Conservation (phyloP, 345 rosid genomes). For the Syzygium aqueum region DNA sequence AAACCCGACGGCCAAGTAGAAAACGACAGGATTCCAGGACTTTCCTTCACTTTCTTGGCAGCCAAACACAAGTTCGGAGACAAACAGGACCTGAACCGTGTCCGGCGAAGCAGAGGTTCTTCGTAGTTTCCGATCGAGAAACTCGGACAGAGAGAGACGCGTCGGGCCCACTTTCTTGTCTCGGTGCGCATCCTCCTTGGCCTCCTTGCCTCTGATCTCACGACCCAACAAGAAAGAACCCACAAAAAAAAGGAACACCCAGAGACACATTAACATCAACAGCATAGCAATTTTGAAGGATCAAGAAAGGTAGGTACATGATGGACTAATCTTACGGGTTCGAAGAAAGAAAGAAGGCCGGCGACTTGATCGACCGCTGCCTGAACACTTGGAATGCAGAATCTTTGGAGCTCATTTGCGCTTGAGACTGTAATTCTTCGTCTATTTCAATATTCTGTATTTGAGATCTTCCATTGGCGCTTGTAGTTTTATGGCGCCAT, state of each 20-base stretch:
- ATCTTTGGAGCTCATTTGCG: not conserved
- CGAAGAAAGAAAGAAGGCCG: conserved; percentile 20
- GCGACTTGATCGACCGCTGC: conserved; percentile 44
- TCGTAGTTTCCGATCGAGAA: conserved; percentile 48
- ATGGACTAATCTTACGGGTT: conserved; percentile 28
- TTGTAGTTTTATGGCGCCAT: not conserved
- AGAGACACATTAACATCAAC: not conserved
- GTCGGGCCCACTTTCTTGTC: not conserved
- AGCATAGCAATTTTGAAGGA: not conserved
- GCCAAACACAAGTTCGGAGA: not conserved
- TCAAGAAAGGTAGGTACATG: not conserved
- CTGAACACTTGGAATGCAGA: conserved; percentile 22
- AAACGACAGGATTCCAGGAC: not conserved
- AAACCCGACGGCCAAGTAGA: not conserved
- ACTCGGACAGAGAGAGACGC: conserved; percentile 40
- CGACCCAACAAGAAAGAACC: not conserved
- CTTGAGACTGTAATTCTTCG: not conserved
- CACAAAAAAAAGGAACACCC: not conserved
- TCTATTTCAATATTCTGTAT: not conserved
- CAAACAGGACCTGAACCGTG: conserved; percentile 31
- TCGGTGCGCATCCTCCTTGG: conserved; percentile 3
- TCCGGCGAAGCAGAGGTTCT: conserved; percentile 21
- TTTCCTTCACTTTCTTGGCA: not conserved
- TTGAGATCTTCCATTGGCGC: not conserved
- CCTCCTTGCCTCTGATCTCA: conserved; percentile 2